These are phyloP conservation scores for Pseudogymnoascus sp. DNA, from an alignment of 2,329 filamentous ascomycete genomes.

Conservation along the genomic window DNA sequence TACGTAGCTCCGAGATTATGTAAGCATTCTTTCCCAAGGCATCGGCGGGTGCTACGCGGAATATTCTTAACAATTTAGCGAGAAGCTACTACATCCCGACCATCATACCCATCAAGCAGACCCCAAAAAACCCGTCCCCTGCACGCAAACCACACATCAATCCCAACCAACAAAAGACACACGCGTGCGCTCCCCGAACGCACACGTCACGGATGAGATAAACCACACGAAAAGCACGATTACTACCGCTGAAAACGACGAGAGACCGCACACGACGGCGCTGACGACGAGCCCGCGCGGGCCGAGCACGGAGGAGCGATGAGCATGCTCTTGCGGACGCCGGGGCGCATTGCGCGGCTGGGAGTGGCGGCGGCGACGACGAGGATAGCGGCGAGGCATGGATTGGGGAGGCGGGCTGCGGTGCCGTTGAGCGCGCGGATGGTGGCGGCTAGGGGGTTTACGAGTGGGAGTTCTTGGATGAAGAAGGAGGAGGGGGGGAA, in stretches of 20 bases:
- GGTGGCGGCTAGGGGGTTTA: background rate
- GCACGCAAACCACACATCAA: background rate
- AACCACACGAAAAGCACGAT: background rate
- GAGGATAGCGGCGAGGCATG: background rate
- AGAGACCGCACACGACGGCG: background rate
- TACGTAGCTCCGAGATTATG: slow-evolving; percentile 2
- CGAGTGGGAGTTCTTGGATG: background rate
- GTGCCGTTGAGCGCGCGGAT: background rate
- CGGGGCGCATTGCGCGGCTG: slow-evolving; percentile 6
- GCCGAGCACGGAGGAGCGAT: slow-evolving; percentile 10
- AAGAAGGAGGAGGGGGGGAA: background rate
- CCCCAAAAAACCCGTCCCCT: background rate
- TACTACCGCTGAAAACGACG: background rate
- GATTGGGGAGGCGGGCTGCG: background rate
- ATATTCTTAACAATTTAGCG: slow-evolving; percentile 4
- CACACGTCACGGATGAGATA: slow-evolving; percentile 6
- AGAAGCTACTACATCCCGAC: background rate
- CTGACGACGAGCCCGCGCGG: slow-evolving; percentile 7
- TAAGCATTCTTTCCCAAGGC: background rate
- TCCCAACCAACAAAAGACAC: background rate
- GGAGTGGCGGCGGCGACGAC: background rate
- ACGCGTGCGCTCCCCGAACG: background rate
- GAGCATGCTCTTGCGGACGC: background rate
- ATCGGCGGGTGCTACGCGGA: slow-evolving; percentile 2
- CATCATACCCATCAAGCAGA: background rate